A percentile compares a stretch with the other conserved stretches of the same genome.
Evolutionary conservation across 164 flowering plant species (phyloP).

Genomic region (Litsea cubeba): DNA sequence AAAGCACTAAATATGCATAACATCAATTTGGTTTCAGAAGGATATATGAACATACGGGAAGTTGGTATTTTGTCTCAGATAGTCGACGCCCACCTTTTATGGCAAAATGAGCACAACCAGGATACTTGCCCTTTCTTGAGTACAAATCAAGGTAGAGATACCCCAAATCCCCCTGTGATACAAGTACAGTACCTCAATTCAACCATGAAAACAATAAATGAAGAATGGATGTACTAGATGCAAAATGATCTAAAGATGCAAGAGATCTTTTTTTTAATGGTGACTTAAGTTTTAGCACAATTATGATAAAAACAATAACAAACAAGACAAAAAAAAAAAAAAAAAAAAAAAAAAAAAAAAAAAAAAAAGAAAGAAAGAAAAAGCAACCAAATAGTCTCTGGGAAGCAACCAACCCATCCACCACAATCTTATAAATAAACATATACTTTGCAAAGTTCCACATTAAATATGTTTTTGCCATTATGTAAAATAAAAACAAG

Average conservation of each 20-base stretch:
- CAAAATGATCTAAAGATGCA: neutral
- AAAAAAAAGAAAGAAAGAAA: too few relatives aligned
- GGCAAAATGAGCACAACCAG: slow-evolving; percentile 96
- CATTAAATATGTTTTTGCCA: too few relatives aligned
- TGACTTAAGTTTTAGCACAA: too few relatives aligned
- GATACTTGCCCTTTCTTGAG: slow-evolving; percentile 85
- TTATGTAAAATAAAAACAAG: too few relatives aligned
- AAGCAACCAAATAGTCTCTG: neutral
- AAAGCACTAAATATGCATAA: neutral
- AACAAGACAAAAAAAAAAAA: neutral
- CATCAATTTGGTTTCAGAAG: neutral
- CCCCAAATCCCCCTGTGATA: slow-evolving; percentile 85
- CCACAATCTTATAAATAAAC: too few relatives aligned
- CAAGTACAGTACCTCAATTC: slow-evolving; percentile 10
- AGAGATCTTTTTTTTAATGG: neutral
- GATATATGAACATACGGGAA: slow-evolving; percentile 64
- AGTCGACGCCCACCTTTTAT: slow-evolving; percentile 82
- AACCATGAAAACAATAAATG: slow-evolving; percentile 5
- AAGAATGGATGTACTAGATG: neutral
- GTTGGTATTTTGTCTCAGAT: slow-evolving; percentile 87
- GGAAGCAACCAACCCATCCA: too few relatives aligned
- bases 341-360: too few relatives aligned
- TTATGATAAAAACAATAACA: too few relatives aligned
- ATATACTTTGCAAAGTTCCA: too few relatives aligned
- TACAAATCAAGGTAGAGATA: slow-evolving; percentile 86